Evolutionary conservation across 2,329 filamentous ascomycete genomes (phyloP).

Genomic region (Ramichloridium luteum): DNA sequence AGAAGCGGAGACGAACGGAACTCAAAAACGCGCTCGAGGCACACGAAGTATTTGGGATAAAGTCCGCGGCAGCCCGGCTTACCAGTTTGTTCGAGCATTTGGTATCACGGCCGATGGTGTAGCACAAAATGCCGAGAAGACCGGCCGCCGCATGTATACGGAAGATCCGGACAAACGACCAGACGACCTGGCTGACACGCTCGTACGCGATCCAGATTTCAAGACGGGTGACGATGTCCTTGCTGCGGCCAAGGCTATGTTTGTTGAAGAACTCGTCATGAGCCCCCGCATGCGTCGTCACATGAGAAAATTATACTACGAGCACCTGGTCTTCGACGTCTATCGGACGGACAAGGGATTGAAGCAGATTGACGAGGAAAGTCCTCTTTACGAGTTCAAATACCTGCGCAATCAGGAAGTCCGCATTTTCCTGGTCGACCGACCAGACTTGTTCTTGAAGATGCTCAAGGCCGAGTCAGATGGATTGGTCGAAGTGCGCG

Average conservation of each 20-base stretch:
- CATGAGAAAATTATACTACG: conserved; percentile 72
- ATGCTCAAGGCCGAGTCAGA: conserved; percentile 98
- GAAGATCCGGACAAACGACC: conserved; percentile 74
- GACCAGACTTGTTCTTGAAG: conserved; percentile 82
- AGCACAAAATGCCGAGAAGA: conserved; percentile 70
- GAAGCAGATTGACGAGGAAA: conserved; percentile 83
- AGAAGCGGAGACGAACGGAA: conserved; percentile 49
- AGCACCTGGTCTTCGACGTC: conserved; percentile 73
- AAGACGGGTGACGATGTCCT: conserved; percentile 64
- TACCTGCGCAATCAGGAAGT: conserved; percentile 77
- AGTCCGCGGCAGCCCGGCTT: conserved; percentile 66
- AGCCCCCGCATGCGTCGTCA: conserved; percentile 84
- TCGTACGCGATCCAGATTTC: conserved; percentile 61
- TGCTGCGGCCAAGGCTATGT: conserved; percentile 71
- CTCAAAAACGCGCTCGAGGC: conserved; percentile 69
- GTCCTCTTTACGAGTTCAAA: conserved; percentile 96
- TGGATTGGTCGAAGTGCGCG: conserved; percentile 73
- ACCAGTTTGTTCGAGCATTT: conserved; percentile 74
- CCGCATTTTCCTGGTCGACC: conserved; percentile 56
- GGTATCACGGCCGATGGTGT: conserved; percentile 82
- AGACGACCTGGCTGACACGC: conserved; percentile 72
- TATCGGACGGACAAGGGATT: conserved; percentile 87
- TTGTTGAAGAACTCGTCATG: conserved; percentile 76
- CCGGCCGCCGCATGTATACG: conserved; percentile 66
- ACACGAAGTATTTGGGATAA: conserved; percentile 73